Conservation (phyloP, 2,329 filamentous ascomycete genomes). For the Arthrinium phaeospermum region DNA sequence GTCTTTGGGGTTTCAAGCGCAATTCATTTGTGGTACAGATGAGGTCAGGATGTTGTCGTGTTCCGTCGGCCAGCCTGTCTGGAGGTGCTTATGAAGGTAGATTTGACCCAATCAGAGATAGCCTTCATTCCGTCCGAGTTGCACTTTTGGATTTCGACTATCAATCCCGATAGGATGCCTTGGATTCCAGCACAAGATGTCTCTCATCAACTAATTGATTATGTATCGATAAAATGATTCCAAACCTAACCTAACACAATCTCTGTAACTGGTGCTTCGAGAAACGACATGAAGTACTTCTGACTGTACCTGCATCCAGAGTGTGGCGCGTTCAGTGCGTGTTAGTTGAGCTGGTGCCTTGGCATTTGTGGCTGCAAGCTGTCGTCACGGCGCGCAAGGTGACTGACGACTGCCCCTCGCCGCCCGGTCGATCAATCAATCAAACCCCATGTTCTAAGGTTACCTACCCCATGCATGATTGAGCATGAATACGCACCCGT, state of each 20-base stretch:
- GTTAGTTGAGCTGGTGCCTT: not conserved
- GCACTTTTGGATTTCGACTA: not conserved
- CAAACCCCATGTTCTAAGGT: not conserved
- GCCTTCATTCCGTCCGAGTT: not conserved
- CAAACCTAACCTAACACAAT: too few species aligned
- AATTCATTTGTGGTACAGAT: not conserved
- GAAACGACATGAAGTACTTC: not conserved
- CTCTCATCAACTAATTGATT: not conserved
- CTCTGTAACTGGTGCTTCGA: too few species aligned
- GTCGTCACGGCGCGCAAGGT: constrained; percentile 13
- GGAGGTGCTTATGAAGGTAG: not conserved
- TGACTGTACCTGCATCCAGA: not conserved
- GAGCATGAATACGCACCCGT: constrained; percentile 4
- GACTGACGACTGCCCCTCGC: constrained; percentile 11
- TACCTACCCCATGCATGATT: constrained; percentile 11
- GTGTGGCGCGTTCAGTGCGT: not conserved
- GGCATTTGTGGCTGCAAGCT: constrained; percentile 15
- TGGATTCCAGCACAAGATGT: not conserved
- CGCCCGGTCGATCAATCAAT: not conserved
- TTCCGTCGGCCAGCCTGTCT: not conserved
- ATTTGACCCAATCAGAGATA: not conserved
- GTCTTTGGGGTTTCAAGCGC: not conserved
- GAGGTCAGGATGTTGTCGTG: not conserved
- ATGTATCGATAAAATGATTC: not conserved
- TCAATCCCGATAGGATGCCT: not conserved